Evolutionary conservation across 495 filamentous ascomycete genomes (phyloP), one percentile per base, ranked within the genome.

Genomic region (Penicillium desertorum): DNA sequence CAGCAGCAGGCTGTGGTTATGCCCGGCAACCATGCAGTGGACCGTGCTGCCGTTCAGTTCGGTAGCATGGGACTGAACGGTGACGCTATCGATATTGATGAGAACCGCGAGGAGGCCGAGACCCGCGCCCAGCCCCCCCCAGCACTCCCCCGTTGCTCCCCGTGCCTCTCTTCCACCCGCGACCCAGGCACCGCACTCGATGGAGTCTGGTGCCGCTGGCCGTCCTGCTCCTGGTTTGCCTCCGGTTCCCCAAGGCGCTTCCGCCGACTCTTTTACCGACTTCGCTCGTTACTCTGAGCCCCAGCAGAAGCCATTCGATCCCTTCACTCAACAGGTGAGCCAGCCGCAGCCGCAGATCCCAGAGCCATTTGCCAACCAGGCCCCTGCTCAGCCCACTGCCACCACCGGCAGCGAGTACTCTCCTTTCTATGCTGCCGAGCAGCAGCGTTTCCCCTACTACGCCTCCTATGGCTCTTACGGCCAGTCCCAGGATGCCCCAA

Each of bases 1-100:
- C 94, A 99, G 66, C 92, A 93, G 67, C 95, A 99, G 71, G 90
- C 92, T 17, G 94, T 99, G 36, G 89, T 96, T 49, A 98, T 99
- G 94, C 94, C 94, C 30, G 91, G 91, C n/a, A 96, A 97, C 72
- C 92, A 96, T 63, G 92, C 91, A 39, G 90, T 98, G 9, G 92
- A 96, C 68, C 86, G 91, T 51, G 83, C 92, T 47, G 88, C 91
- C n/a, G 91, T 99, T 42, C 95, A 98, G 68, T 99, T 99, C 72
- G 94, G 94, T 50, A 95, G 90, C 67, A 90, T 99, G 82, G 93
- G 88, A 56, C 70, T 98, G 64, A 93, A 91, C 69, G 94, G 88
- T 54, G 80, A 84, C 54, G 69, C 80, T 12, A 82, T 89, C 19
- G 94, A 96, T 62, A 88, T 96, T 57, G 94, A 98, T 67, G 90